These are phyloP conservation scores for Cronartium ribicola DNA, from an alignment of 1,284 basidiomycete species.

Conservation along the genomic window DNA sequence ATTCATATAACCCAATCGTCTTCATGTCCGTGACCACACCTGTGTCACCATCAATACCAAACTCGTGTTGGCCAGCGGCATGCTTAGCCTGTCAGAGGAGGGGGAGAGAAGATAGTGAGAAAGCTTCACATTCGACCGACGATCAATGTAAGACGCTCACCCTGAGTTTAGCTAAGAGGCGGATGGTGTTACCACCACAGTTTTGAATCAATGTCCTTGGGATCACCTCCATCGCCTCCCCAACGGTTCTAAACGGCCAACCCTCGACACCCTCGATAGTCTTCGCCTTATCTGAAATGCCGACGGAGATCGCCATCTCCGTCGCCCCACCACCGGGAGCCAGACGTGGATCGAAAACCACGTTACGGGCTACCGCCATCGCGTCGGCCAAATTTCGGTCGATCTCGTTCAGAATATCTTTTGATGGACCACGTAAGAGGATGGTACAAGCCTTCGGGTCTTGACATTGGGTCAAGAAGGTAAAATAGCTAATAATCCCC, in stretches of 20 bases:
- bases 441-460: slow-evolving; percentile 98
- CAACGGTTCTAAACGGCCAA: slow-evolving; percentile 84
- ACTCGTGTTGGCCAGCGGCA: slow-evolving; percentile 80
- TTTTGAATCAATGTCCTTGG: slow-evolving; percentile 94
- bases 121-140: not conserved
- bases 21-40: slow-evolving; percentile 97
- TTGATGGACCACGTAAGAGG: slow-evolving; percentile 93
- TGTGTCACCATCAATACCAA: slow-evolving; percentile 90
- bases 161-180: slow-evolving; percentile 83
- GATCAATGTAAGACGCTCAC: slow-evolving; percentile 54
- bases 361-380: slow-evolving; percentile 94
- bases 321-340: slow-evolving; percentile 93
- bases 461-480: slow-evolving; percentile 86
- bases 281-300: slow-evolving; percentile 76
- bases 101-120: not conserved
- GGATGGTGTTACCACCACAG: slow-evolving; percentile 87
- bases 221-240: slow-evolving; percentile 96
- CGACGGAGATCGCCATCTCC: slow-evolving; percentile 77
- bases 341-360: slow-evolving; percentile 87
- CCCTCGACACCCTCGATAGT: slow-evolving; percentile 77
- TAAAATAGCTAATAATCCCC: slow-evolving; percentile 69
- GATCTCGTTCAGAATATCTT: slow-evolving; percentile 96
- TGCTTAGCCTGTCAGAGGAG: slow-evolving; percentile 71
- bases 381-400: slow-evolving; percentile 96
- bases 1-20: slow-evolving; percentile 85